Evolutionary conservation across 1,284 basidiomycete species (phyloP), one percentile per base, ranked within the genome.

Genomic region (Heterobasidion occidentale): DNA sequence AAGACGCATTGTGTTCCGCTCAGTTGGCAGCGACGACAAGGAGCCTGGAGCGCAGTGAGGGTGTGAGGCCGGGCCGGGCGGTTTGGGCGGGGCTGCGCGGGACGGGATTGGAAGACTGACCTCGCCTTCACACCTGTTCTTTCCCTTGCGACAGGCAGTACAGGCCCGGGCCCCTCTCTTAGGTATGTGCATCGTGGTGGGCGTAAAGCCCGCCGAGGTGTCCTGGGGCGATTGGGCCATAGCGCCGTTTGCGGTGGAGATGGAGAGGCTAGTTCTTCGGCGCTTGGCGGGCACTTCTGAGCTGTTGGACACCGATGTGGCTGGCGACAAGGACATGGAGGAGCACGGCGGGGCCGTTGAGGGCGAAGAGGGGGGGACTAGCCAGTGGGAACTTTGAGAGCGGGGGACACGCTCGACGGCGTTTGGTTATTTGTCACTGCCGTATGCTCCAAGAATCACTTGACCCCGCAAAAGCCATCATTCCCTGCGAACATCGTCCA

Each of bases 1-100:
- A 95, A 97, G 50, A 97, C 74, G 67, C 94, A 97, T 38, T 80
- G 79, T 9, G 85, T 88, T 11, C 90, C 90, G 67, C 88, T 91
- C 52, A 90, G 77, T 64, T 89, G 82, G 75, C 94, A 97, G 55
- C 94, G 86, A 72, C 89, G 85, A 78, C 94, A 94, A 60, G 91
- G 90, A 72, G 88, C 79, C 87, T 93, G 65, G 65, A 59, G 61
- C 68, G 63, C 63, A 64, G 68, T 47, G 36, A 61, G 59, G 67
- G 63, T 74, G 76, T 77, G 72, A 74, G 69, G 69, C 63, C 84
- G 81, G 85, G 74, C 78, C 77, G 77, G 74, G 19, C 33, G 50
- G 35, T 17, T n/a, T 36, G 20, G 53, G 51, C 53, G 50, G 59
- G 51, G 64, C 64, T 63, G 65, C 60, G 61, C 56, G 61, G 58